Conservation (phyloP, 169 alveolate genomes). For the Plasmodium malariae region DNA sequence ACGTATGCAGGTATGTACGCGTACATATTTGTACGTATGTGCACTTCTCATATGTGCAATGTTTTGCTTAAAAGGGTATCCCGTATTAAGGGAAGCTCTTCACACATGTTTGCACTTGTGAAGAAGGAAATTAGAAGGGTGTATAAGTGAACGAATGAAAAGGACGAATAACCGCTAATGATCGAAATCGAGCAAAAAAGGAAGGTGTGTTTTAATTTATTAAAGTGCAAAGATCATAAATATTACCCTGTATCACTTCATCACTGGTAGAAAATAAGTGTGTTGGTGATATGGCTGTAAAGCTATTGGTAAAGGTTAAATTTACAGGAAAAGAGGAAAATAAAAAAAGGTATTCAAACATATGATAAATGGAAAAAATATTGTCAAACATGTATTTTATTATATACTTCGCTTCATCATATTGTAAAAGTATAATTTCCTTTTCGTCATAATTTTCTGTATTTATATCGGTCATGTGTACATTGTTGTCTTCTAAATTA, state of each 20-base stretch:
- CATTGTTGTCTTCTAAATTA: background rate
- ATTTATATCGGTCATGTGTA: background rate
- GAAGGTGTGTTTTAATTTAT: too few relatives aligned
- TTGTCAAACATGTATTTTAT: slow-evolving; percentile 57
- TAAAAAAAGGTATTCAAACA: slow-evolving; percentile 61
- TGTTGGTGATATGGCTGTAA: slow-evolving; percentile 22
- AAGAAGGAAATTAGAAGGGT: too few relatives aligned
- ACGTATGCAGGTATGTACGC: background rate
- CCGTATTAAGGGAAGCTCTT: too few relatives aligned
- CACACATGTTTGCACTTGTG: too few relatives aligned
- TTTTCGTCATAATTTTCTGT: background rate
- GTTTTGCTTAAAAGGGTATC: too few relatives aligned
- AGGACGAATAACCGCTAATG: too few relatives aligned
- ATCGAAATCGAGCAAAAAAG: too few relatives aligned
- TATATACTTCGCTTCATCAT: slow-evolving; percentile 52
- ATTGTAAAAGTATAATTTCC: slow-evolving; percentile 10
- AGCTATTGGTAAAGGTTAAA: background rate
- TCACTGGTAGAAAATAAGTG: slow-evolving; percentile 6
- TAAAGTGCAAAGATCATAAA: background rate
- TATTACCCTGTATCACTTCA: slow-evolving; percentile 28
- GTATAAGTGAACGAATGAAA: too few relatives aligned
- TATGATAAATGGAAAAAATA: slow-evolving; percentile 53
- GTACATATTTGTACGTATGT: background rate
- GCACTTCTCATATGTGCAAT: background rate
- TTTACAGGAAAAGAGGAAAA: slow-evolving; percentile 40